phyloP scores from a whole-genome alignment of 176 grass and related monocot genomes.

The Zea luxurians region DNA sequence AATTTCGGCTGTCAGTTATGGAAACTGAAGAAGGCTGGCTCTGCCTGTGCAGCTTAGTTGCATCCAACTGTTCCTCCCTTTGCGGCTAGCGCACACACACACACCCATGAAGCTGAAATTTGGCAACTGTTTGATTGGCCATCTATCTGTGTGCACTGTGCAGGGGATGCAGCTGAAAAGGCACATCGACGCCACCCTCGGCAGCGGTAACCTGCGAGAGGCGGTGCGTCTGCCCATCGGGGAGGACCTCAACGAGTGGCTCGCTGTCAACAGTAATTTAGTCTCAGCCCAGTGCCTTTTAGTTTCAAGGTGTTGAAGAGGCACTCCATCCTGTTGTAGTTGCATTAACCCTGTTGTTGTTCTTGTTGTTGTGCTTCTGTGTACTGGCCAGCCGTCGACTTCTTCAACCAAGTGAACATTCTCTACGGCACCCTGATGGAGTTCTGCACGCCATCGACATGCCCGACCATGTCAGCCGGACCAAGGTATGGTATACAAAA shows the following conservation, averaged over 20 bases:
- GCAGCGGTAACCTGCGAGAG: conserved; percentile 75
- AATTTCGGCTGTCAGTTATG: conserved; percentile 12
- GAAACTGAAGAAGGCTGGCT: background rate
- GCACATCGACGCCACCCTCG: conserved; percentile 87
- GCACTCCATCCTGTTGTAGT: background rate
- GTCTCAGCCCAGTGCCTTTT: background rate
- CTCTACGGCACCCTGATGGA: conserved; percentile 85
- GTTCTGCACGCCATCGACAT: conserved; percentile 85
- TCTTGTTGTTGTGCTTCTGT: background rate
- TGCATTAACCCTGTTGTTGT: background rate
- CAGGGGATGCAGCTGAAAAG: conserved; percentile 77
- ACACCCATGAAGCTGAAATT: background rate
- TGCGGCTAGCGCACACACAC: too few species aligned
- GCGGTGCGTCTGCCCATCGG: conserved; percentile 77
- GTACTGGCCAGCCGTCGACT: conserved; percentile 79
- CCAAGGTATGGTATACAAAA: conserved; percentile 52
- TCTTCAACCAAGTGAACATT: conserved; percentile 95
- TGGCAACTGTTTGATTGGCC: background rate
- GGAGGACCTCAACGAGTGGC: conserved; percentile 89
- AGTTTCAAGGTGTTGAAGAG: background rate
- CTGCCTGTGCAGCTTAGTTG: conserved; percentile 1
- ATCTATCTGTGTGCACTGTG: background rate
- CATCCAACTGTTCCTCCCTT: background rate
- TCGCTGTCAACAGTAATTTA: conserved; percentile 74
- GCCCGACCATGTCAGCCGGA: conserved; percentile 89